A percentile compares a stretch with the other conserved stretches of the same genome.
Evolutionary conservation across 2,329 filamentous ascomycete genomes (phyloP).

Genomic region (Venturia nashicola): DNA sequence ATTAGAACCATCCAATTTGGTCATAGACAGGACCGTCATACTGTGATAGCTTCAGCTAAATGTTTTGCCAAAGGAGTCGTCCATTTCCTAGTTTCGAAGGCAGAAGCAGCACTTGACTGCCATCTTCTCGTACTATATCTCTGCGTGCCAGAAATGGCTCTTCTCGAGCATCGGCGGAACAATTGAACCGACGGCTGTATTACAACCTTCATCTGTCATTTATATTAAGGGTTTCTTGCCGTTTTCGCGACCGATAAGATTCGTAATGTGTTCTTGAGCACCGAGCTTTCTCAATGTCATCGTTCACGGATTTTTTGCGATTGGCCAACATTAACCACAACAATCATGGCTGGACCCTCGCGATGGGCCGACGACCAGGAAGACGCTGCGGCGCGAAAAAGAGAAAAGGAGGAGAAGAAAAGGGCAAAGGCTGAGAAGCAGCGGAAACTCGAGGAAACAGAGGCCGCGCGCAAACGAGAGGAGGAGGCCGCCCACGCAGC

Average conservation of each 20-base stretch:
- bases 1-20: background rate
- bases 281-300: background rate
- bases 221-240: background rate
- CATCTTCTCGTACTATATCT: background rate
- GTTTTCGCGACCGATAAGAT: background rate
- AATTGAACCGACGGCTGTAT: background rate
- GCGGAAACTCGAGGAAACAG: constrained; percentile 47
- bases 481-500: constrained; percentile 20
- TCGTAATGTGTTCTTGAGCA: background rate
- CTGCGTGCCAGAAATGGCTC: background rate
- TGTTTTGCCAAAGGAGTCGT: constrained; percentile 86
- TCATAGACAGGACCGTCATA: constrained; percentile 28
- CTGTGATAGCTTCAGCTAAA: constrained; percentile 74
- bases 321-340: constrained; percentile 26
- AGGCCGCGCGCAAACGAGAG: constrained; percentile 22
- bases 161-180: background rate
- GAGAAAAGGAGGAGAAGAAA: constrained; percentile 82
- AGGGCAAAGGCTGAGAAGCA: constrained; percentile 73
- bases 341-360: constrained; percentile 48
- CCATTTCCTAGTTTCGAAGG: constrained; percentile 50
- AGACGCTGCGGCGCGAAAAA: constrained; percentile 58
- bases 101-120: constrained; percentile 4
- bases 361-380: constrained; percentile 82
- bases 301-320: background rate
- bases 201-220: background rate